Percentiles rank a stretch among this genome's conserved stretches.
Evolutionary conservation across 768 basidiomycete genomes (phyloP).

Genomic region (Daedaleopsis nitida): DNA sequence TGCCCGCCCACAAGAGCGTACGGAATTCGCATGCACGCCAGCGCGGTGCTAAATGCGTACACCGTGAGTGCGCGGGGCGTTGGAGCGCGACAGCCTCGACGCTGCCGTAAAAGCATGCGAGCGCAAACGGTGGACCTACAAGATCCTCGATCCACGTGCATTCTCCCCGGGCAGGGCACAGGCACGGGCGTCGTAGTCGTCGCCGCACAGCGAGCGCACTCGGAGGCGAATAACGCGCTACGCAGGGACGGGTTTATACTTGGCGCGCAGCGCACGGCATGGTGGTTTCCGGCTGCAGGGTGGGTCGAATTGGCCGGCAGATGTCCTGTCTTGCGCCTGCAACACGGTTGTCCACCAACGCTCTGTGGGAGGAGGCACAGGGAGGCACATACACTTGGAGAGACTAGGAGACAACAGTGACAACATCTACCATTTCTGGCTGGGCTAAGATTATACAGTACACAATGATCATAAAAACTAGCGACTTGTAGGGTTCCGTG

Average conservation of each 20-base stretch:
- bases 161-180: neutral
- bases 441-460: slow-evolving; percentile 16
- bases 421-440: slow-evolving; percentile 18
- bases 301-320: neutral
- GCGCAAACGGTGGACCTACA: slow-evolving; percentile 16
- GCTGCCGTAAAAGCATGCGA: slow-evolving; percentile 16
- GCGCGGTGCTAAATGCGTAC: too few relatives aligned
- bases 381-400: neutral
- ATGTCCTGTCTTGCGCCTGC: neutral
- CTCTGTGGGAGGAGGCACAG: neutral
- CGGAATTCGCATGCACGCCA: too few relatives aligned
- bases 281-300: neutral
- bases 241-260: neutral
- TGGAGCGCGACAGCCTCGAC: neutral
- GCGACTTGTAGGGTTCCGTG: slow-evolving; percentile 16
- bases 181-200: too few relatives aligned
- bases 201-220: neutral
- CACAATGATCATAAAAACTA: slow-evolving; percentile 12
- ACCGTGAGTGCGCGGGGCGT: too few relatives aligned
- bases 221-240: neutral
- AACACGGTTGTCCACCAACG: neutral
- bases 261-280: neutral
- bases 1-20: too few relatives aligned
- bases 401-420: neutral
- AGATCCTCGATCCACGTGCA: slow-evolving; percentile 9